Conservation (phyloP, 2,329 filamentous ascomycete species). For the Ophiostoma sp. region DNA sequence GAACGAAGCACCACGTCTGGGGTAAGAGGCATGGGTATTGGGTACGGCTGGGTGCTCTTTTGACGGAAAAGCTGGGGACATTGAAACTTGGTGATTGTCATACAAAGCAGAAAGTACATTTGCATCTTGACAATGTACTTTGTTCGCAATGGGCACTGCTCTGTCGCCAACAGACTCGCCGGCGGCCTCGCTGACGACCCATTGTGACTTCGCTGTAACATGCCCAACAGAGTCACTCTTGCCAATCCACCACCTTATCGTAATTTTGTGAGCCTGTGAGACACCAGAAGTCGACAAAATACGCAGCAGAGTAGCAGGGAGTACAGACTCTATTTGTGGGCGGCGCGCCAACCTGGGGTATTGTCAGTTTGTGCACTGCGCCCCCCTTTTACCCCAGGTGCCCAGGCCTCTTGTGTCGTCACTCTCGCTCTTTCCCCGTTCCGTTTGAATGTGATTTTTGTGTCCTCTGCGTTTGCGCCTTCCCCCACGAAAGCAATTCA, state of each 20-base stretch:
- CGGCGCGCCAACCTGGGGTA: background rate
- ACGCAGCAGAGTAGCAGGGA: background rate
- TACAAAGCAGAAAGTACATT: background rate
- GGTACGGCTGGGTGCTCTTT: background rate
- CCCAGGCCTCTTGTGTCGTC: background rate
- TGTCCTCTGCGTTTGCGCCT: background rate
- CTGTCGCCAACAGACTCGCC: background rate
- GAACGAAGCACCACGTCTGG: background rate
- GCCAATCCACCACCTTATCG: background rate
- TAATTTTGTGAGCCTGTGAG: conserved; percentile 7
- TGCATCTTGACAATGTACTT: background rate
- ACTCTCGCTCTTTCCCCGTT: background rate
- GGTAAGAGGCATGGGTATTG: background rate
- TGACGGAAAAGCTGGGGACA: conserved; percentile 1
- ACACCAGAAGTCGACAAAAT: background rate
- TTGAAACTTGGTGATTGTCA: background rate
- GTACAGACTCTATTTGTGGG: background rate
- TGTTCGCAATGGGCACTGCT: background rate
- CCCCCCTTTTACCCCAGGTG: background rate
- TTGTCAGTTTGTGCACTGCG: conserved; percentile 2
- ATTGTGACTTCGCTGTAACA: background rate
- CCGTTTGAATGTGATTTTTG: background rate
- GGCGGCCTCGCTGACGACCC: background rate
- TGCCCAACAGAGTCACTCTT: background rate
- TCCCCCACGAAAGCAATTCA: background rate